Evolutionary conservation across 75 land plant genomes (phyloP).

Genomic region (Ceratopteris richardii): DNA sequence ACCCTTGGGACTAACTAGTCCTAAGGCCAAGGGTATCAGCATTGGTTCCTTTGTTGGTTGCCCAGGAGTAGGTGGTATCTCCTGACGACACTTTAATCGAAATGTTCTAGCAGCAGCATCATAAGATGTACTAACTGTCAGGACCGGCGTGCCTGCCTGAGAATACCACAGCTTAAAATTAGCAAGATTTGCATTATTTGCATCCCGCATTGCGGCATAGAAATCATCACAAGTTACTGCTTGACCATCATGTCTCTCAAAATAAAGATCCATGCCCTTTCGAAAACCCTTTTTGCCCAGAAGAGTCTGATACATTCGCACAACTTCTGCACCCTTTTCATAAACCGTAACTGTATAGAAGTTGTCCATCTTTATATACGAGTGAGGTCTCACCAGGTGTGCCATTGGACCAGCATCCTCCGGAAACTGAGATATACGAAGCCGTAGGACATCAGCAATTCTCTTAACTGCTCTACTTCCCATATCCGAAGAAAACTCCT

Average conservation of each 20-base stretch:
- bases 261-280: constrained; percentile 98
- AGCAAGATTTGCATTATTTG: constrained; percentile 69
- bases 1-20: constrained; percentile 65
- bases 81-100: constrained; percentile 85
- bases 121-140: constrained; percentile 72
- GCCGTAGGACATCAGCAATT: constrained; percentile 78
- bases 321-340: constrained; percentile 91
- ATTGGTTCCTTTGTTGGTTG: constrained; percentile 85
- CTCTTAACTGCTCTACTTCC: constrained; percentile 95
- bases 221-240: constrained; percentile 99
- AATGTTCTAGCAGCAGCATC: constrained; percentile 58
- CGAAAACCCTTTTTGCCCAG: constrained; percentile 72
- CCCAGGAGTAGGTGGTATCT: constrained; percentile 88
- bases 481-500: constrained; percentile 99
- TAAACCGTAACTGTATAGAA: constrained; percentile 84
- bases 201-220: constrained; percentile 91
- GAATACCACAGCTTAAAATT: constrained; percentile 89
- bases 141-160: constrained; percentile 83
- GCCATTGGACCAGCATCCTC: constrained; percentile 99
- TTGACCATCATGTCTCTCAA: constrained; percentile 91
- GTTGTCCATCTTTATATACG: constrained; percentile 99
- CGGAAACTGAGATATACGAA: constrained; percentile 79
- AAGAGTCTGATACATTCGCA: constrained; percentile 95
- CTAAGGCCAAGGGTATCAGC: constrained; percentile 85
- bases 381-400: constrained; percentile 94